These are phyloP conservation scores for Phlebiopsis gigantea DNA, from an alignment of 768 basidiomycete species.

Conservation along the genomic window DNA sequence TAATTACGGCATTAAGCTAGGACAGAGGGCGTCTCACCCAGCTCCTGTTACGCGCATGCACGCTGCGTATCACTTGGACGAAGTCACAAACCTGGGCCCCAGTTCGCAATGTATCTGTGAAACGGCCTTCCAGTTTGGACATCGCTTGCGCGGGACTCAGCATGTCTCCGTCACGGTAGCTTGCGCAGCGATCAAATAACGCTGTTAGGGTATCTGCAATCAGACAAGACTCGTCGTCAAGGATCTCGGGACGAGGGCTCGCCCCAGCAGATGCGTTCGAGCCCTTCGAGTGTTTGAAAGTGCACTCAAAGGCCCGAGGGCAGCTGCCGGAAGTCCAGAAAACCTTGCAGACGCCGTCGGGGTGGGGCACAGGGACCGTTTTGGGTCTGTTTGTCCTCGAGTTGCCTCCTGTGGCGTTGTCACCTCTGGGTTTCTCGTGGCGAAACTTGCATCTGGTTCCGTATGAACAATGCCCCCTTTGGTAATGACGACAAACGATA, in stretches of 20 bases:
- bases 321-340: constrained; percentile 27
- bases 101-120: constrained; percentile 17
- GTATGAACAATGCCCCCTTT: too few species aligned
- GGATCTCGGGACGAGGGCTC: neutral
- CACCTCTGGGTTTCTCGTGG: too few species aligned
- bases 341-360: neutral
- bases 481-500: too few species aligned
- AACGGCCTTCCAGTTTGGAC: constrained; percentile 15
- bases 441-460: too few species aligned
- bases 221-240: neutral
- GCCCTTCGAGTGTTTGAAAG: constrained; percentile 18
- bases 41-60: constrained; percentile 16
- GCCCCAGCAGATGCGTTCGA: neutral
- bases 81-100: constrained; percentile 21
- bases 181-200: too few species aligned
- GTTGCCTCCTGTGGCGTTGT: too few species aligned
- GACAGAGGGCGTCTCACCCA: constrained; percentile 17
- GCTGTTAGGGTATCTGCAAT: constrained; percentile 3
- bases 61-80: constrained; percentile 18
- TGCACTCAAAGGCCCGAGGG: constrained; percentile 21
- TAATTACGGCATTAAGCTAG: neutral
- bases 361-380: too few species aligned
- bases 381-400: too few species aligned
- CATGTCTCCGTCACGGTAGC: too few species aligned
- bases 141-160: constrained; percentile 18